Base-by-base conservation (phyloP, 2,329 filamentous ascomycete species). In the Hymenoscyphus linearis region DNA sequence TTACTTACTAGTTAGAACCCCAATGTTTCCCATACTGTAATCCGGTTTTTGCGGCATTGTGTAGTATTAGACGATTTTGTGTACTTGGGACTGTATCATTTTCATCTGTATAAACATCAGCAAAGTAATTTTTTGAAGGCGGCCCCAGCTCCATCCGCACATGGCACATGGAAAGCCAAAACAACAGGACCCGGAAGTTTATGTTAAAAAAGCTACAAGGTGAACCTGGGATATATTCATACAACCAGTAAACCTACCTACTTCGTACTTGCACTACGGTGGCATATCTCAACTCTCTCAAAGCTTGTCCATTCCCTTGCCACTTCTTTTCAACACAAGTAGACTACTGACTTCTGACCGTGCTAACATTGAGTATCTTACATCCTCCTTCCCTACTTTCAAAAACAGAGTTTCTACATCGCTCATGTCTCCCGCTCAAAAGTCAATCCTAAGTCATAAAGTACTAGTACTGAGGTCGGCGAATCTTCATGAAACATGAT, bases 311-410 rank as follows among this genome's bases (percentile, higher is more conserved):
- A 55, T 52, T 13, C 72, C 72, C 52, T 74, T 66, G 13, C 73
- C 72, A 16, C 72, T 74, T 9, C 74, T 62, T 62, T 75, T 70
- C 4, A 75, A 64, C 2, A 75, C 52, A 58, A 74, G 67, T 12
- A 73, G 73, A 12, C 63, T 68, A 22, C 64, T 58, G 26, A 73
- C 63, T 68, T 26, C 64, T 58, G 26, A 73, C 59, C 2, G 64
- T 63, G 2, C 72, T 71, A 16, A 69, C 69, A 26, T 66, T 61
- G 2, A 74, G 31, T 50, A 74, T n/a, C n/a, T n/a, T n/a, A n/a
- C n/a, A n/a, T n/a, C n/a, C n/a, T n/a, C n/a, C n/a, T n/a, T n/a
- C n/a, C n/a, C n/a, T n/a, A n/a, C n/a, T n/a, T n/a, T n/a, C n/a
- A n/a, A n/a, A 52, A 16, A 40, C 34, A 35, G 40, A 7, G 50